phyloP scores from a whole-genome alignment of 192 early-diverging fungal genomes.

The Backusella sp. region DNA sequence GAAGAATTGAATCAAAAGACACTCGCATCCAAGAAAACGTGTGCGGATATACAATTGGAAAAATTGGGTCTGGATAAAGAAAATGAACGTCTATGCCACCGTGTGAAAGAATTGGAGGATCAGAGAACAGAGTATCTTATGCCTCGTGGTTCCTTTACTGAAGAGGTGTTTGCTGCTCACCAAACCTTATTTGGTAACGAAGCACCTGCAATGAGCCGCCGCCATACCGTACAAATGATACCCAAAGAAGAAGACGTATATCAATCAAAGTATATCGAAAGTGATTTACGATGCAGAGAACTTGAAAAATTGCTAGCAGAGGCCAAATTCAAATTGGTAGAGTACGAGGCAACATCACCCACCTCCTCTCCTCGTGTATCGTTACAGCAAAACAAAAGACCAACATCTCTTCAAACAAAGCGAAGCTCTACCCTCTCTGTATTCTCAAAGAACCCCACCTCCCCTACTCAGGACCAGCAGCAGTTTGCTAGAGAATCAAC shows the following conservation, averaged over 20 bases:
- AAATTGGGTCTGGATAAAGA: constrained; percentile 25
- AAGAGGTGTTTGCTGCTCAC: constrained; percentile 34
- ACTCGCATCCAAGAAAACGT: constrained; percentile 31
- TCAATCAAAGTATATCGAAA: constrained; percentile 36
- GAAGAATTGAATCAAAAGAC: constrained; percentile 26
- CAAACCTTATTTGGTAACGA: constrained; percentile 17
- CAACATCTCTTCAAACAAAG: neutral
- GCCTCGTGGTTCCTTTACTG: constrained; percentile 27
- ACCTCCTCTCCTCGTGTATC: constrained; percentile 24
- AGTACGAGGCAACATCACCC: constrained; percentile 23
- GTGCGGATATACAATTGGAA: constrained; percentile 36
- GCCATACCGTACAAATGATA: constrained; percentile 32
- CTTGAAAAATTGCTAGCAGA: constrained; percentile 41
- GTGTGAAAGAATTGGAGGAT: constrained; percentile 26
- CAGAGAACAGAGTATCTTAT: constrained; percentile 30
- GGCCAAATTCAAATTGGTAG: constrained; percentile 36
- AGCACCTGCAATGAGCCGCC: constrained; percentile 16
- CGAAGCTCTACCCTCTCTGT: constrained; percentile 7
- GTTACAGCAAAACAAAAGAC: constrained; percentile 17
- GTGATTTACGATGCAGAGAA: constrained; percentile 38
- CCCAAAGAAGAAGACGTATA: constrained; percentile 15
- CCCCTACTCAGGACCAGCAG: constrained; percentile 6
- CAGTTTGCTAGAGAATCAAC: constrained; percentile 20
- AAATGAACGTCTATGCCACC: constrained; percentile 1
- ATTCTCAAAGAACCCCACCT: constrained; percentile 12